A percentile compares a stretch with the other conserved stretches of the same genome.
These are phyloP conservation scores for Staphylotrichum tortipilum DNA, from an alignment of 495 filamentous ascomycete genomes.

Conservation along the genomic window DNA sequence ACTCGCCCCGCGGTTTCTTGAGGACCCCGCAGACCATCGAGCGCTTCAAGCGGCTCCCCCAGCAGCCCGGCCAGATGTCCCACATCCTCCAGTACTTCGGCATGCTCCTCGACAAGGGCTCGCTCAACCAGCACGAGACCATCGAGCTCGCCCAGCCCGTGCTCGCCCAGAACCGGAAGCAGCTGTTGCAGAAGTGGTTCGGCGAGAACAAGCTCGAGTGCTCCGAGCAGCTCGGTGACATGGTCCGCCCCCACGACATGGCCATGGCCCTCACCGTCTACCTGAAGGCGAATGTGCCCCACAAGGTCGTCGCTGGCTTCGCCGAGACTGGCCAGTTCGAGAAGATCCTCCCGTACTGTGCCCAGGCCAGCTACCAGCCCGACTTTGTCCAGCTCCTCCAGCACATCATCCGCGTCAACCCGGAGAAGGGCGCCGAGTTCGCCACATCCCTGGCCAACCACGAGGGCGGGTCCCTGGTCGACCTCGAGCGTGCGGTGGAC, in stretches of 20 bases:
- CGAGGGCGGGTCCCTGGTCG: conserved; percentile 74
- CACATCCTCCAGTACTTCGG: conserved; percentile 97
- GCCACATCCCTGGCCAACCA: conserved; percentile 79
- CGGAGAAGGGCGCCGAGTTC: conserved; percentile 92
- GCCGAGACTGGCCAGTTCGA: conserved; percentile 96
- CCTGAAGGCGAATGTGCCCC: conserved; percentile 71
- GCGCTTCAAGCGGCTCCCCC: conserved; percentile 78
- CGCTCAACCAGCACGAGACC: conserved; percentile 85
- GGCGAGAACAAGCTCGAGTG: conserved; percentile 89
- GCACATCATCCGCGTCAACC: conserved; percentile 85
- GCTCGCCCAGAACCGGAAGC: conserved; percentile 84
- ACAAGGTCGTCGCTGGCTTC: conserved; percentile 89
- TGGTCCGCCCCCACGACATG: conserved; percentile 81
- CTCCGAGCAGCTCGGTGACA: conserved; percentile 92
- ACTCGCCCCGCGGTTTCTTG: conserved; percentile 91
- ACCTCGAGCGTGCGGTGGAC: conserved; percentile 90
- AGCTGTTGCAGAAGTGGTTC: conserved; percentile 95
- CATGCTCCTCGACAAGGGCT: conserved; percentile 89
- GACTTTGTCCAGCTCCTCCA: conserved; percentile 86
- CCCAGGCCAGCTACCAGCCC: conserved; percentile 73
- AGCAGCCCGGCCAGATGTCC: conserved; percentile 70
- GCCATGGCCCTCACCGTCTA: conserved; percentile 80
- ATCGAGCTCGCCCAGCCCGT: conserved; percentile 90
- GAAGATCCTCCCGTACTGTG: conserved; percentile 84
- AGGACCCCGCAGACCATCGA: conserved; percentile 90